Percentiles rank a stretch among this genome's conserved stretches.
Conservation (phyloP, 805 yeast genomes). For the Lipomyces japonicus region DNA sequence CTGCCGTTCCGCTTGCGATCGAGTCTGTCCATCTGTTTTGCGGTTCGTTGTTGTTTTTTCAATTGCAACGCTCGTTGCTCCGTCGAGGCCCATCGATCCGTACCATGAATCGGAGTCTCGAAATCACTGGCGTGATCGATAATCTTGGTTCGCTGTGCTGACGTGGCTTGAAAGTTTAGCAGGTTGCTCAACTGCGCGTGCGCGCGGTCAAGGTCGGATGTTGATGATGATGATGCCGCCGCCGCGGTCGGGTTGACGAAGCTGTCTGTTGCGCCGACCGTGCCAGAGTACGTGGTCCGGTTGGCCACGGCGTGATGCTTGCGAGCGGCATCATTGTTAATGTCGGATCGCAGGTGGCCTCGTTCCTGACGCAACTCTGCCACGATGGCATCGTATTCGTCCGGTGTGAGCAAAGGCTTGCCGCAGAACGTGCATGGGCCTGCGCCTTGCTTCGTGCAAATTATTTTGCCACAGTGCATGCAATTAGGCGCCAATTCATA, state of each 20-base stretch:
- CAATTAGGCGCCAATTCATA: constrained; percentile 92
- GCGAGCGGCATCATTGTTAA: constrained; percentile 11
- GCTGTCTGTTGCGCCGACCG: constrained; percentile 28
- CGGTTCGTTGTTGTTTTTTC: constrained; percentile 75
- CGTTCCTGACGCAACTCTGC: constrained; percentile 54
- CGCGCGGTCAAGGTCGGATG: constrained; percentile 50
- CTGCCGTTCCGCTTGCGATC: constrained; percentile 64
- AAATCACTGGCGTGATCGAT: constrained; percentile 92
- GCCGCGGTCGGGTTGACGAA: constrained; percentile 9
- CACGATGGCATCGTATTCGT: constrained; percentile 60
- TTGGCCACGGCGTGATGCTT: not conserved
- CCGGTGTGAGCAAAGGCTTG: constrained; percentile 53
- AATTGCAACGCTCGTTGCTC: constrained; percentile 82
- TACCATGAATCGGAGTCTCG: constrained; percentile 54
- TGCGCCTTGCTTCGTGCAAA: constrained; percentile 83
- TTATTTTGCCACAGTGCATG: constrained; percentile 87
- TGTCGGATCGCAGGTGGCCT: constrained; percentile 40
- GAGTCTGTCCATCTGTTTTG: constrained; percentile 58
- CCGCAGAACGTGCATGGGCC: constrained; percentile 89
- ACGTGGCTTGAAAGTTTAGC: constrained; percentile 75
- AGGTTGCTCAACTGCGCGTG: constrained; percentile 69
- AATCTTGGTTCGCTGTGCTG: constrained; percentile 84
- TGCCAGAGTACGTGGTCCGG: constrained; percentile 19
- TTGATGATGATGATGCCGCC: not conserved
- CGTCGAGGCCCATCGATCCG: constrained; percentile 75